Conservation (phyloP, 805 yeast genomes). For the Cyberlindnera saturnus region DNA sequence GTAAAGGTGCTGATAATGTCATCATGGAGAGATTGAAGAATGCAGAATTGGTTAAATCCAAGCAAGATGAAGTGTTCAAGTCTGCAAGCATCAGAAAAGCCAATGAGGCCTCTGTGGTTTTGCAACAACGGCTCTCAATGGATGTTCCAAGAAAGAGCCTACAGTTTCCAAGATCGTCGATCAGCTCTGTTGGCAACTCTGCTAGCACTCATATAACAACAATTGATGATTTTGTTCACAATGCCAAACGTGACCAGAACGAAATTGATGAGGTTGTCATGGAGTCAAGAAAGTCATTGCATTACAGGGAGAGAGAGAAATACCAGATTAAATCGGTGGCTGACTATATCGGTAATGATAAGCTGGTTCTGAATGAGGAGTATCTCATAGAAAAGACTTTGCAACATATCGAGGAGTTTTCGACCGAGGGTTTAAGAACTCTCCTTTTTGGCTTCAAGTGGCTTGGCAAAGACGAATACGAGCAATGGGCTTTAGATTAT, state of each 20-base stretch:
- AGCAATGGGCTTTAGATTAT: slow-evolving; percentile 61
- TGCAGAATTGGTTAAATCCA: slow-evolving; percentile 51
- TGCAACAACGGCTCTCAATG: slow-evolving; percentile 49
- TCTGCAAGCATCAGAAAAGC: slow-evolving; percentile 58
- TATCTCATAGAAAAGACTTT: slow-evolving; percentile 77
- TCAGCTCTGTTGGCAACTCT: slow-evolving; percentile 17
- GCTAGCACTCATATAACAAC: slow-evolving; percentile 28
- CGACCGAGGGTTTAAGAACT: slow-evolving; percentile 92
- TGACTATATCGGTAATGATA: slow-evolving; percentile 45
- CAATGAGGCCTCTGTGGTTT: slow-evolving; percentile 69
- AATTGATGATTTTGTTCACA: slow-evolving; percentile 44
- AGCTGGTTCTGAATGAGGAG: slow-evolving; percentile 61
- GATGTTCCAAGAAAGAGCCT: slow-evolving; percentile 32
- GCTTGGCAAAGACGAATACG: slow-evolving; percentile 53
- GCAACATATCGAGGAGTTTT: slow-evolving; percentile 88
- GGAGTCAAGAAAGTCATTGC: slow-evolving; percentile 52
- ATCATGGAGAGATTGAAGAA: slow-evolving; percentile 69
- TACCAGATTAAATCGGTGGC: slow-evolving; percentile 30
- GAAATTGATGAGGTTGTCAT: slow-evolving; percentile 49
- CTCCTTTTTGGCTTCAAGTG: slow-evolving; percentile 76
- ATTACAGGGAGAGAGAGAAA: slow-evolving; percentile 49
- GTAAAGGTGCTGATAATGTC: slow-evolving; percentile 95
- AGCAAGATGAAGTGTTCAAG: slow-evolving; percentile 55
- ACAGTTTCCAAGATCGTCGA: slow-evolving; percentile 26
- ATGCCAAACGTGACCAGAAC: slow-evolving; percentile 37